phyloP scores from a whole-genome alignment of 306 rosid genomes.

The Crataegus laevigata region DNA sequence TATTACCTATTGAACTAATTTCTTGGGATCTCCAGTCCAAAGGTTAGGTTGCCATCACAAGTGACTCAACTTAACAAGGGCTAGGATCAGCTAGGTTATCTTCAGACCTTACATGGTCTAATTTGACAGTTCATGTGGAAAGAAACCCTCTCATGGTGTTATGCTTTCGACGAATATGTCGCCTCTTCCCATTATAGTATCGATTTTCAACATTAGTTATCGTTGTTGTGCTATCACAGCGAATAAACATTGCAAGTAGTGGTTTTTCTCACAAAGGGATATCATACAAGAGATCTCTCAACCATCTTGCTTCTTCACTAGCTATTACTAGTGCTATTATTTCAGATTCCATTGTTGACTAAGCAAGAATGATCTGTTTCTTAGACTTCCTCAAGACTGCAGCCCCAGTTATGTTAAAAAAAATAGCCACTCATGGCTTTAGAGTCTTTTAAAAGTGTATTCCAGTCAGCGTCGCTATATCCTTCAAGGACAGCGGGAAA shows the following conservation, averaged over 20 bases:
- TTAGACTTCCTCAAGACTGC: not conserved
- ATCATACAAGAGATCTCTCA: not conserved
- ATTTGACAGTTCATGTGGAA: not conserved
- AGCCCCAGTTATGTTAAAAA: not conserved
- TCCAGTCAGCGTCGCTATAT: not conserved
- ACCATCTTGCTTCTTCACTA: not conserved
- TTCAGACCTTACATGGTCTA: too few species aligned
- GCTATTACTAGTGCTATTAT: not conserved
- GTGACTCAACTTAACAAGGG: not conserved
- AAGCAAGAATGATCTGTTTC: not conserved
- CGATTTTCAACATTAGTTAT: not conserved
- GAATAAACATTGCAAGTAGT: not conserved
- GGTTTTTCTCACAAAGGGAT: not conserved
- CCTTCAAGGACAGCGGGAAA: not conserved
- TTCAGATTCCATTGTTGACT: not conserved
- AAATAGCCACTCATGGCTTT: not conserved
- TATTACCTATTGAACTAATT: not conserved
- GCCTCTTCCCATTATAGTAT: not conserved
- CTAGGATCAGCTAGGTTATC: too few species aligned
- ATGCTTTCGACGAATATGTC: not conserved
- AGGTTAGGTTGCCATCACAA: not conserved
- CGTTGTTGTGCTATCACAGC: not conserved
- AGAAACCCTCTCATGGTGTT: not conserved
- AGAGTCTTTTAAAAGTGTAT: not conserved
- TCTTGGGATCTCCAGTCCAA: not conserved